Evolutionary conservation across 768 basidiomycete species (phyloP), one percentile per base, ranked within the genome.

Genomic region (Lyophyllum decastes): DNA sequence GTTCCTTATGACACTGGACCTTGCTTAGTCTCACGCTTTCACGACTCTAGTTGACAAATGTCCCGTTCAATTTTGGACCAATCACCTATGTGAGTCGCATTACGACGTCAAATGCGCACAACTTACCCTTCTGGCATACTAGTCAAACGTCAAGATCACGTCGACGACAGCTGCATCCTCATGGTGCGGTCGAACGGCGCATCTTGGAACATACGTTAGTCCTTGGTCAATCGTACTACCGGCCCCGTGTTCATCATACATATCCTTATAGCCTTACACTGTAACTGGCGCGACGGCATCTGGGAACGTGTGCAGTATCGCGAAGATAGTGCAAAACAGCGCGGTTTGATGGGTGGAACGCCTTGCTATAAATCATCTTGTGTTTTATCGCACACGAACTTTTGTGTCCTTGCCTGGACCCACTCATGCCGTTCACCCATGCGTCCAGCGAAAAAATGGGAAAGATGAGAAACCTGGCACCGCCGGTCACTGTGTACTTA

Each of bases 51-150:
- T 43, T 69, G 14, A 66, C 63, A 19, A 54, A 63, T 43, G 66
- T 69, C 17, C 57, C 66, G n/a, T 69, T 69, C 60, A 59, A 69
- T 27, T 69, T 69, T 49, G 68, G 68, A 14, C 68, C 68, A 16
- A 62, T 69, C 47, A 61, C 58, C 53, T 69, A 64, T 33, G 64
- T 63, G 38, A 7, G 63, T 55, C 5, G 9, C 19, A n/a, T 2
- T 9, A 47, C 10, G 30, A 22, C 48, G 3, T 41, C 25, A 5
- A 17, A 22, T 35, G 22, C 11, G 17, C 52, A n/a, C 7, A 21
- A 50, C 33, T 47, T 22, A 16, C 17, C 27, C 12, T 21, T 30
- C 19, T 49, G 9, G 17, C 12, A 50, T 43, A 54, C n/a, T 27
- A 69, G 68, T 60, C 55, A 12, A 69, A 69, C 44, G 63, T 69